phyloP scores from a whole-genome alignment of 257 asterid species.

The Fraxinus quadrangulata region DNA sequence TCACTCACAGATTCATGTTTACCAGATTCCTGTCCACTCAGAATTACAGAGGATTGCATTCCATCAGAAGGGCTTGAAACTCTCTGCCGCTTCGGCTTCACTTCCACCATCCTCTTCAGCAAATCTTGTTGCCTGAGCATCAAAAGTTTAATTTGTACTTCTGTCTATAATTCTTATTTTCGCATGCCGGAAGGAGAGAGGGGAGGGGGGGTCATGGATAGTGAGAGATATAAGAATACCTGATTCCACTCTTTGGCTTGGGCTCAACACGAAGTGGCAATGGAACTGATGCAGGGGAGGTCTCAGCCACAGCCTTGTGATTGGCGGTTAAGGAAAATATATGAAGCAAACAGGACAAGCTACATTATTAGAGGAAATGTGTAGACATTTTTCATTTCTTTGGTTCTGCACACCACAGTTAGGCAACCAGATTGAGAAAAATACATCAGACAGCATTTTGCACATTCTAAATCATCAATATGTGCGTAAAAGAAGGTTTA shows the following conservation, averaged over 20 bases:
- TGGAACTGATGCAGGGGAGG: conserved; percentile 75
- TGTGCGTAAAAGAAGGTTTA: conserved; percentile 4
- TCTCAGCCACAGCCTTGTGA: conserved; percentile 90
- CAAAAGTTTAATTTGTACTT: not conserved
- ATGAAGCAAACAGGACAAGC: conserved; percentile 3
- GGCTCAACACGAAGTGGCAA: conserved; percentile 97
- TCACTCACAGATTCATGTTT: conserved; percentile 31
- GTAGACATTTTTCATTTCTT: not conserved
- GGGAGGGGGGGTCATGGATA: not conserved
- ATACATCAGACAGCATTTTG: not conserved
- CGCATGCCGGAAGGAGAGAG: not conserved
- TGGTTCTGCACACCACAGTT: not conserved
- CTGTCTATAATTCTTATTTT: not conserved
- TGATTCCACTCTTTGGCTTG: conserved; percentile 92
- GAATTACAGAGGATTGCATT: conserved; percentile 22
- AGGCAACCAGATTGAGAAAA: not conserved
- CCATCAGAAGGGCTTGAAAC: conserved; percentile 43
- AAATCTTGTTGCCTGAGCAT: conserved; percentile 84
- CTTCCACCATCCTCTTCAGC: conserved; percentile 87
- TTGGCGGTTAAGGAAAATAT: conserved; percentile 47
- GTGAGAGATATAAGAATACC: conserved; percentile 36
- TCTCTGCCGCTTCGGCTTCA: conserved; percentile 75
- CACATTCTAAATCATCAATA: conserved; percentile 1
- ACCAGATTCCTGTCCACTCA: conserved; percentile 38
- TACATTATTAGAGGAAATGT: conserved; percentile 15